Conservation (phyloP, 2,329 filamentous ascomycete genomes). For the Fusarium verrucosum region DNA sequence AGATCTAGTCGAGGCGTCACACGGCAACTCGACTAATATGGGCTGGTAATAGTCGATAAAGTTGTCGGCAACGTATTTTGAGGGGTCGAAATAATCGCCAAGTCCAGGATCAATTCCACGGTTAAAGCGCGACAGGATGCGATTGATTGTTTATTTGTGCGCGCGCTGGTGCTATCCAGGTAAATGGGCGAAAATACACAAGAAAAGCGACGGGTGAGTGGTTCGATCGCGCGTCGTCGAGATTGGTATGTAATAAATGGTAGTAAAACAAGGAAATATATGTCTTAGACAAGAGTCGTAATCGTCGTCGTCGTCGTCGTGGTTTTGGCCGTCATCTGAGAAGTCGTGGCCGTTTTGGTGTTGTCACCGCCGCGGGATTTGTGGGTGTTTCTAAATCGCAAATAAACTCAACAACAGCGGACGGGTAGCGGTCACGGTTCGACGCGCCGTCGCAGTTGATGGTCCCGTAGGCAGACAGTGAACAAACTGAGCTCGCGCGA, state of each 20-base stretch:
- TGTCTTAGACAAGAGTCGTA: conserved; percentile 7
- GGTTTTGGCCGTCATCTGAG: conserved; percentile 15
- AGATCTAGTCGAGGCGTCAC: conserved; percentile 28
- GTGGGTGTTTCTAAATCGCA: conserved; percentile 28
- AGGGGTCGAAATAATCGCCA: background rate
- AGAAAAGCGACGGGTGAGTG: conserved; percentile 11
- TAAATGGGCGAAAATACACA: conserved; percentile 13
- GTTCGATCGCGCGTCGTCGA: conserved; percentile 17
- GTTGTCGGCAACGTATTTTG: conserved; percentile 12
- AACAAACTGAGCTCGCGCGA: conserved; percentile 33
- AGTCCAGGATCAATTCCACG: background rate
- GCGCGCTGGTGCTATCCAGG: conserved; percentile 13
- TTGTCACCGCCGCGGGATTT: conserved; percentile 27
- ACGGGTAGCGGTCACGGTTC: conserved; percentile 14
- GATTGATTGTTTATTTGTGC: conserved; percentile 19
- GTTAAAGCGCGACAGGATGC: conserved; percentile 15
- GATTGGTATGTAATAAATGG: conserved; percentile 1
- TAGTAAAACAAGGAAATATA: conserved; percentile 12
- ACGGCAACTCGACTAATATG: conserved; percentile 5
- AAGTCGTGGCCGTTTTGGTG: conserved; percentile 18
- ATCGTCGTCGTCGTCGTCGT: no score
- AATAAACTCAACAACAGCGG: conserved; percentile 22
- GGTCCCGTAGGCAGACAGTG: conserved; percentile 19
- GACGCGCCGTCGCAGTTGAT: conserved; percentile 34
- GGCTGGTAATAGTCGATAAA: conserved; percentile 9